These are phyloP conservation scores for Aspergillus melleus DNA, from an alignment of 2,329 filamentous ascomycete genomes.

Conservation along the genomic window DNA sequence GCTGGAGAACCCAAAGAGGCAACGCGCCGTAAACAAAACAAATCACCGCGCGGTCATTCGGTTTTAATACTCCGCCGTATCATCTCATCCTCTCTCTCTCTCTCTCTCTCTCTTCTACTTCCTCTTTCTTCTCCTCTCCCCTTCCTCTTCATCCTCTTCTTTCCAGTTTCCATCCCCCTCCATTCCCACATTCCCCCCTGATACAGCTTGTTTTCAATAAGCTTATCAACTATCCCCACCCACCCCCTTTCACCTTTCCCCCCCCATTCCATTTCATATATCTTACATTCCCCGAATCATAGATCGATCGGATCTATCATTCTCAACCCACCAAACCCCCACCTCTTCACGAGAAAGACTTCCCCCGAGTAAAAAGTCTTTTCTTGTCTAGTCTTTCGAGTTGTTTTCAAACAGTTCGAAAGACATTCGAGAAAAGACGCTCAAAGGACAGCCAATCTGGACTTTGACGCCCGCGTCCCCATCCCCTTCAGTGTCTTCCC, in stretches of 20 bases:
- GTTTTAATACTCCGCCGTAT: not conserved
- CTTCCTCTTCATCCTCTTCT: slow-evolving; percentile 14
- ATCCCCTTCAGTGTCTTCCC: slow-evolving; percentile 99
- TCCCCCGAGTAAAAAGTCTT: slow-evolving; percentile 42
- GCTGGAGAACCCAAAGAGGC: slow-evolving; percentile 13
- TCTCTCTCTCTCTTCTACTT: not conserved
- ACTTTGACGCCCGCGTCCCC: slow-evolving; percentile 99
- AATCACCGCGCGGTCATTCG: slow-evolving; percentile 7
- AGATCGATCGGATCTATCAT: slow-evolving; percentile 25
- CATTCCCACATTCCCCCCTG: slow-evolving; percentile 16
- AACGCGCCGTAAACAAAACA: slow-evolving; percentile 26
- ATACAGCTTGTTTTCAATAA: slow-evolving; percentile 4
- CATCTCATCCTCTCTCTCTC: not conserved
- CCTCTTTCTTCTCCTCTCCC: slow-evolving; percentile 5
- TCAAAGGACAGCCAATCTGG: slow-evolving; percentile 90
- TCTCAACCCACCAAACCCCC: slow-evolving; percentile 11
- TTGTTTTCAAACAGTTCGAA: slow-evolving; percentile 48
- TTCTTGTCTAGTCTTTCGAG: slow-evolving; percentile 51
- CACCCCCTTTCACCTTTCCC: slow-evolving; percentile 1
- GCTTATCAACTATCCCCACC: slow-evolving; percentile 3
- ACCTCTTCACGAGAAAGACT: slow-evolving; percentile 38
- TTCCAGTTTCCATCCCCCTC: slow-evolving; percentile 10
- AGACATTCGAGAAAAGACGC: slow-evolving; percentile 69
- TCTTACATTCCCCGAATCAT: slow-evolving; percentile 23
- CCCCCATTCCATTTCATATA: slow-evolving; percentile 18